Evolutionary conservation across 345 rosid species (phyloP), one percentile per base, ranked within the genome.

Genomic region (Xanthoceras sorbifolium): DNA sequence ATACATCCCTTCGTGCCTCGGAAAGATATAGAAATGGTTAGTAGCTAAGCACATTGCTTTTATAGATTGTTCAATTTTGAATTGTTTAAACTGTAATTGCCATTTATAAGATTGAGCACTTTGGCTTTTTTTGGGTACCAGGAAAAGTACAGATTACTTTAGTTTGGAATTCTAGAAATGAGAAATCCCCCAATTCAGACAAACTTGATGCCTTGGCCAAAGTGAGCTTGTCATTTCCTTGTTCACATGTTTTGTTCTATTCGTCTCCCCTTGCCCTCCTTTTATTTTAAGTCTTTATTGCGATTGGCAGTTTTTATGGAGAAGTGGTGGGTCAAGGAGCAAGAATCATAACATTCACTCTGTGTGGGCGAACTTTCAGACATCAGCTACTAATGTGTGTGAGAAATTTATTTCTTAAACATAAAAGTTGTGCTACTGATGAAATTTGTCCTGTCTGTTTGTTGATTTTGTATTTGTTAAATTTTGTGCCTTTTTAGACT

Each of bases 361-460:
- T 64, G 92, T 95, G 10, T 95, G 99, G 99, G 99, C 92, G 69
- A 95, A 95, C 86, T 95, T 95, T 82, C 99, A 95, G 92, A 91
- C 98, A 38, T 93, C 99, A 66, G 78, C 93, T 76, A 95, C 84
- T 80, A 93, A 95, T 84, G 99, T 93, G 80, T 90, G 98, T 82
- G 65, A 23, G 62, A 79, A 66, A 22, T 15, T 69, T 15, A 46
- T 57, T 74, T 72, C 28, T 61, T 68, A 14, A 29, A 25, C 28
- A 67, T 8, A 22, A 62, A 73, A 42, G 68, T 14, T 32, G 64
- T 34, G 64, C 29, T 44, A 26, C 17, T 44, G 14, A 42, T 44
- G 44, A 44, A 23, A 31, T 15, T 20, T 44, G 26, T 73, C 14
- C 38, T 2, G 7, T 36, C 22, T 25, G 17, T 34, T 64, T 54